Percentiles rank a stretch among this genome's conserved stretches.
These are phyloP conservation scores for Chlorociboria aeruginascens DNA, from an alignment of 495 filamentous ascomycete genomes.

Conservation along the genomic window DNA sequence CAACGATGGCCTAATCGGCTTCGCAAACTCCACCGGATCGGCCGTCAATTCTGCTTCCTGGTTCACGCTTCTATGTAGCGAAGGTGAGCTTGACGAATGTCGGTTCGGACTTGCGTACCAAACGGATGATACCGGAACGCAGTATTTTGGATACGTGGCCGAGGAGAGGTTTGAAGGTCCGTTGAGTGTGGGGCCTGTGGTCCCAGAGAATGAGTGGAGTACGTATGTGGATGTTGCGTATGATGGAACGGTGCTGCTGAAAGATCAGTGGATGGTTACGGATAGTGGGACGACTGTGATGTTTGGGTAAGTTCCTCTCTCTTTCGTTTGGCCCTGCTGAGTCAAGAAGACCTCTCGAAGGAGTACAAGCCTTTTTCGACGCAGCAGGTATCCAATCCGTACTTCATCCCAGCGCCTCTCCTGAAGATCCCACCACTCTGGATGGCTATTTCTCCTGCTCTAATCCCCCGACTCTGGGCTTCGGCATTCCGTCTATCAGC, in stretches of 20 bases:
- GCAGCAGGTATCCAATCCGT: constrained; percentile 5
- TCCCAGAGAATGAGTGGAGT: background rate
- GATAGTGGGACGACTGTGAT: constrained; percentile 7
- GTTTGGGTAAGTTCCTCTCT: background rate
- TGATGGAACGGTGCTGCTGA: constrained; percentile 1
- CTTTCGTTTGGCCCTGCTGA: background rate
- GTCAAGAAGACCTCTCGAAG: background rate
- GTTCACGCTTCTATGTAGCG: background rate
- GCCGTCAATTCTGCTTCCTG: background rate
- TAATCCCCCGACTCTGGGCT: constrained; percentile 1
- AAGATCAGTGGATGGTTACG: background rate
- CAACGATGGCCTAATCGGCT: constrained; percentile 2
- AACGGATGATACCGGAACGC: background rate
- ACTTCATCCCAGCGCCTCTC: background rate
- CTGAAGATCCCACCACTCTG: background rate
- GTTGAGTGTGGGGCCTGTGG: background rate
- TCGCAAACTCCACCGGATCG: background rate
- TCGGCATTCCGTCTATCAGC: constrained; percentile 1
- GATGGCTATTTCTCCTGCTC: constrained; percentile 3
- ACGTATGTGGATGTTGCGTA: constrained; percentile 1
- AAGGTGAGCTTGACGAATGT: background rate
- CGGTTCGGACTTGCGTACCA: background rate
- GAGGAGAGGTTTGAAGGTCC: background rate
- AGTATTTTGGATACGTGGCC: constrained; percentile 1
- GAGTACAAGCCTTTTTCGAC: background rate